Percentiles rank a stretch among this genome's conserved stretches.
phyloP scores from a whole-genome alignment of 2,329 filamentous ascomycete genomes.

The Talaromyces verruculosus region DNA sequence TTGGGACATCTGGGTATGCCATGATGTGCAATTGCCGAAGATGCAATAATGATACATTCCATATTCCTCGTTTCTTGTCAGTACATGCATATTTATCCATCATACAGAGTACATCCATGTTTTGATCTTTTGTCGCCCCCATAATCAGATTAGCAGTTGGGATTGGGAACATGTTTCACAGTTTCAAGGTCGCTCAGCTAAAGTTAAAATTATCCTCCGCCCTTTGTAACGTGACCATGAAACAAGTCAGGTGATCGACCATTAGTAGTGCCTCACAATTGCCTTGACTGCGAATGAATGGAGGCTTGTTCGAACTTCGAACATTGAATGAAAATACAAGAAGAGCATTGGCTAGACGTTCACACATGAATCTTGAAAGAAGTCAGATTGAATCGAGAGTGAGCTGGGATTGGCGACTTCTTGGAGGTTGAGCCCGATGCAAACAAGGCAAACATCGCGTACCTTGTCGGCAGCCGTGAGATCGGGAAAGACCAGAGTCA shows the following conservation, averaged over 20 bases:
- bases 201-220: not conserved
- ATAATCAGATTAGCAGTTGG: not conserved
- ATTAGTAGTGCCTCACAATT: not conserved
- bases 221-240: not conserved
- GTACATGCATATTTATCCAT: not conserved
- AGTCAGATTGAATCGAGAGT: not conserved
- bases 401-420: not conserved
- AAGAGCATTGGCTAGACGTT: not conserved
- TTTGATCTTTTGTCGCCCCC: not conserved
- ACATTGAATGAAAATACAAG: not conserved
- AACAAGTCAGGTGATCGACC: not conserved
- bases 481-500: not conserved
- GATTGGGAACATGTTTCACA: not conserved
- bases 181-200: not conserved
- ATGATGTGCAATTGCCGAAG: not conserved
- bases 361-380: not conserved
- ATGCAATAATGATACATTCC: not conserved
- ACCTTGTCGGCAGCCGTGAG: not conserved
- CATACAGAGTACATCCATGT: not conserved
- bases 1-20: not conserved
- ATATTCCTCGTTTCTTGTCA: not conserved
- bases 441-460: not conserved
- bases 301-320: not conserved
- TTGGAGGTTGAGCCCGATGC: not conserved
- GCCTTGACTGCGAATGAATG: not conserved